phyloP scores from a whole-genome alignment of 164 flowering plant species.

The Malania oleifera region DNA sequence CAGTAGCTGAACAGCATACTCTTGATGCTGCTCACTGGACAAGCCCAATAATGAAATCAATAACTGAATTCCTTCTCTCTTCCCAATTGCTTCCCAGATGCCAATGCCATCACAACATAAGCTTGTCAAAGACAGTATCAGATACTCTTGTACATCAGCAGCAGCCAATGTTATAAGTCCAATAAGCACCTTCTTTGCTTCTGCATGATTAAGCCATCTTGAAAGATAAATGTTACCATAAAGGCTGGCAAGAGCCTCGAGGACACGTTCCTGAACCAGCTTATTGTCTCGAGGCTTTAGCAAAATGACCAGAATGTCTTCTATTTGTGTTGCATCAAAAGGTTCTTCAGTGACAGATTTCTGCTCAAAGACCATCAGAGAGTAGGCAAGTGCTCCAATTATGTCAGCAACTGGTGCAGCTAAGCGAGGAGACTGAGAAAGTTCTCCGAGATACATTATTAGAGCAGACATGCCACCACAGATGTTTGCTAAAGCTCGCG shows the following conservation, averaged over 20 bases:
- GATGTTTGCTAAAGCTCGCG: slow-evolving; percentile 68
- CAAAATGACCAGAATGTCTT: slow-evolving; percentile 48
- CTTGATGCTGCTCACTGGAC: slow-evolving; percentile 91
- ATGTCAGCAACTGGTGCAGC: slow-evolving; percentile 85
- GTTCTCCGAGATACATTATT: slow-evolving; percentile 68
- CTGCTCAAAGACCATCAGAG: slow-evolving; percentile 64
- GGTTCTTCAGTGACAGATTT: slow-evolving; percentile 30
- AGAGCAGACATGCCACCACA: slow-evolving; percentile 75
- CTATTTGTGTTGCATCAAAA: slow-evolving; percentile 55
- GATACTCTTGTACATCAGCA: slow-evolving; percentile 65
- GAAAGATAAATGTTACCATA: slow-evolving; percentile 65
- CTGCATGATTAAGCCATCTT: slow-evolving; percentile 52
- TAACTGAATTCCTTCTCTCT: slow-evolving; percentile 83
- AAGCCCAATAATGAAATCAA: slow-evolving; percentile 77
- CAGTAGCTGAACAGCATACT: slow-evolving; percentile 65
- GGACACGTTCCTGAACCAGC: slow-evolving; percentile 73
- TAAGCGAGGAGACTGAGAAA: slow-evolving; percentile 63
- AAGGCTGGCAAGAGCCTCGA: slow-evolving; percentile 88
- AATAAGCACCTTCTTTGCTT: slow-evolving; percentile 68
- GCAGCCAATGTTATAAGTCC: slow-evolving; percentile 74
- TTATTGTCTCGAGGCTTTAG: slow-evolving; percentile 77
- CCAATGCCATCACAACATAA: slow-evolving; percentile 55
- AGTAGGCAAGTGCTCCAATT: slow-evolving; percentile 88
- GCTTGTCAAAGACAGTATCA: slow-evolving; percentile 56
- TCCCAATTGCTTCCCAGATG: slow-evolving; percentile 74